Evolutionary conservation across 495 filamentous ascomycete species (phyloP).

Genomic region (Chaetomium tenue): DNA sequence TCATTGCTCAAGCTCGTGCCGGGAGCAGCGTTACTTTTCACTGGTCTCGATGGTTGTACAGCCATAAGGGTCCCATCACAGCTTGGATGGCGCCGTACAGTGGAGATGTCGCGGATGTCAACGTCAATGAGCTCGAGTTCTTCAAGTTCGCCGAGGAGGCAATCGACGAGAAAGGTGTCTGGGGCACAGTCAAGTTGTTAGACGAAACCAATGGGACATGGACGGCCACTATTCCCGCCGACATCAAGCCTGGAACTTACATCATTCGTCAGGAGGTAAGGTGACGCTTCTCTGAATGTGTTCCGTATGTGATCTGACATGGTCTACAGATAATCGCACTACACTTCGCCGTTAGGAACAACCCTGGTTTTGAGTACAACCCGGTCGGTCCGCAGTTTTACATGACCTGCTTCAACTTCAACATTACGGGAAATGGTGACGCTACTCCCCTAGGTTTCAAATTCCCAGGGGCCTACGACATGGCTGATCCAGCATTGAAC

Average conservation of each 20-base stretch:
- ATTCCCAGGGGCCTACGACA: slow-evolving; percentile 54
- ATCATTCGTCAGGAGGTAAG: slow-evolving; percentile 62
- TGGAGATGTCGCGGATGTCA: slow-evolving; percentile 44
- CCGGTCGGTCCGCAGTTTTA: slow-evolving; percentile 60
- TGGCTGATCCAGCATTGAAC: slow-evolving; percentile 44
- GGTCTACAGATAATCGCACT: slow-evolving; percentile 27
- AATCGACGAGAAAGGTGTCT: slow-evolving; percentile 43
- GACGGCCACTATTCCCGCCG: slow-evolving; percentile 56
- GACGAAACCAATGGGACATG: slow-evolving; percentile 52
- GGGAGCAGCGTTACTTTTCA: slow-evolving; percentile 54
- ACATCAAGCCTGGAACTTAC: slow-evolving; percentile 57
- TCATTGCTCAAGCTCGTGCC: slow-evolving; percentile 47
- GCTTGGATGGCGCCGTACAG: slow-evolving; percentile 32
- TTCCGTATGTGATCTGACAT: background rate
- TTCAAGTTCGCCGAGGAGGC: slow-evolving; percentile 64
- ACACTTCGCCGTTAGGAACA: slow-evolving; percentile 23
- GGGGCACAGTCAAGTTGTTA: slow-evolving; percentile 54
- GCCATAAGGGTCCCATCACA: slow-evolving; percentile 64
- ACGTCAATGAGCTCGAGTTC: slow-evolving; percentile 60
- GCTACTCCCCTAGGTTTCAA: slow-evolving; percentile 50
- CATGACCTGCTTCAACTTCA: slow-evolving; percentile 62
- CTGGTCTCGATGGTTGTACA: slow-evolving; percentile 59
- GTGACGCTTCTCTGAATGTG: background rate
- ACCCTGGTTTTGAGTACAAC: slow-evolving; percentile 20
- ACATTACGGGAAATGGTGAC: slow-evolving; percentile 57